These are phyloP conservation scores for Chaetomiaceae sp. DNA, from an alignment of 2,329 filamentous ascomycete species.

Conservation along the genomic window DNA sequence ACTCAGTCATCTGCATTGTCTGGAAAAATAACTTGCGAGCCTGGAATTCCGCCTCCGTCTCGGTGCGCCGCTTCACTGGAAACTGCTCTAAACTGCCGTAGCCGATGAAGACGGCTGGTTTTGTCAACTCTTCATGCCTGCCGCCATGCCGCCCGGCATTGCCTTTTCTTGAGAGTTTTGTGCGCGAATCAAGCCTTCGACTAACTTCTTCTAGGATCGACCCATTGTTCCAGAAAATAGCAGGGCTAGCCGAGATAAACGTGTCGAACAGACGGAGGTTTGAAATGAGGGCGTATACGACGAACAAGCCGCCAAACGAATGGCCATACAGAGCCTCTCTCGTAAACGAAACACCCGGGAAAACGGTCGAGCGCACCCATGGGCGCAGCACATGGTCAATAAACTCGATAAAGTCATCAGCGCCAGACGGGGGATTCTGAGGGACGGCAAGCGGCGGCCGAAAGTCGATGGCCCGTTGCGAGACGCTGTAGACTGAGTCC, in stretches of 20 bases:
- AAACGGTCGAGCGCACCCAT: too few species aligned
- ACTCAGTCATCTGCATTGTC: background rate
- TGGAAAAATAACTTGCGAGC: background rate
- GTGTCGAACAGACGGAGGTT: background rate
- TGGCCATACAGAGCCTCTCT: background rate
- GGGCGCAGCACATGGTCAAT: too few species aligned
- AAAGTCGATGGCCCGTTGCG: too few species aligned
- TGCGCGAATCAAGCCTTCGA: too few species aligned
- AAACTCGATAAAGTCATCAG: too few species aligned
- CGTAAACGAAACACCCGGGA: too few species aligned
- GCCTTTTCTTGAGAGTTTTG: too few species aligned
- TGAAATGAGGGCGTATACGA: background rate
- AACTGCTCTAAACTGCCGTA: background rate
- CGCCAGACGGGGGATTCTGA: too few species aligned
- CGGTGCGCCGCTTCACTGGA: background rate
- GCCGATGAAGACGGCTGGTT: background rate
- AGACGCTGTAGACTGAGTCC: too few species aligned
- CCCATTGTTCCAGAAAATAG: background rate
- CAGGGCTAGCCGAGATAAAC: background rate
- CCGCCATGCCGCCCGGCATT: too few species aligned
- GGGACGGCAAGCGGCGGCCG: too few species aligned
- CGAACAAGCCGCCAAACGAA: background rate
- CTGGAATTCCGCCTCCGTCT: background rate
- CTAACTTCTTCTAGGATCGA: background rate
- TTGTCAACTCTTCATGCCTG: too few species aligned